A percentile compares a stretch with the other conserved stretches of the same genome.
phyloP scores from a whole-genome alignment of 2,329 filamentous ascomycete species.

The Fusarium nurragi region DNA sequence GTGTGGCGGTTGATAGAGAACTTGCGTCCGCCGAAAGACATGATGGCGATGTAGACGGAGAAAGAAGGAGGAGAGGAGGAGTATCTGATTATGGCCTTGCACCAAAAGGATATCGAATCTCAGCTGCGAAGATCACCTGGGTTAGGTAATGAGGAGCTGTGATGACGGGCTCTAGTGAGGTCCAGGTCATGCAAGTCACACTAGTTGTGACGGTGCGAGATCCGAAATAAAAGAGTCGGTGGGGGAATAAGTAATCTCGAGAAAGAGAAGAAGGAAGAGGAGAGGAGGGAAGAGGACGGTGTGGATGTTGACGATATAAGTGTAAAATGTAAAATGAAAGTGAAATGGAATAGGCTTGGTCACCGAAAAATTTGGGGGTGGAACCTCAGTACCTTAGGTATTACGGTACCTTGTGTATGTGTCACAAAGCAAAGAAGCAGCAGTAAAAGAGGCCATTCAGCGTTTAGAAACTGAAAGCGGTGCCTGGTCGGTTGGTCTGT shows the following conservation, averaged over 20 bases:
- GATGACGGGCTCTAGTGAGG: constrained; percentile 19
- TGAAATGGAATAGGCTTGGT: constrained; percentile 7
- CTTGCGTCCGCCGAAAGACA: constrained; percentile 65
- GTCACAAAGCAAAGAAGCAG: not conserved
- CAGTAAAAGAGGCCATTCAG: constrained; percentile 28
- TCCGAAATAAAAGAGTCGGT: constrained; percentile 7
- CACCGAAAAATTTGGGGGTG: constrained; percentile 34
- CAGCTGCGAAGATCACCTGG: constrained; percentile 9
- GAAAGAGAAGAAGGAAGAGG: constrained; percentile 10
- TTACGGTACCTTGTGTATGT: constrained; percentile 1
- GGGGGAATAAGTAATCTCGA: constrained; percentile 6
- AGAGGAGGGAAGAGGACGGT: constrained; percentile 14
- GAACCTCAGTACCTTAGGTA: constrained; percentile 20
- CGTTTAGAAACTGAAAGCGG: constrained; percentile 3
- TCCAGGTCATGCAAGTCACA: constrained; percentile 22
- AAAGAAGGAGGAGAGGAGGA: not conserved
- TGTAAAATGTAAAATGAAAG: too few species aligned
- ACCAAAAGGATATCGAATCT: constrained; percentile 5
- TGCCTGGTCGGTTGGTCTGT: constrained; percentile 37
- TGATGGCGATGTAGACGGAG: constrained; percentile 43
- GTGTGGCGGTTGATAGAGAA: constrained; percentile 75
- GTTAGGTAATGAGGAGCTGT: constrained; percentile 10
- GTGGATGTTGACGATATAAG: constrained; percentile 31
- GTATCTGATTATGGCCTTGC: constrained; percentile 10
- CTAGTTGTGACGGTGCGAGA: not conserved